A percentile compares a stretch with the other conserved stretches of the same genome.
Evolutionary conservation across 2,329 filamentous ascomycete species (phyloP).

Genomic region (Thielaviopsis punctulata): DNA sequence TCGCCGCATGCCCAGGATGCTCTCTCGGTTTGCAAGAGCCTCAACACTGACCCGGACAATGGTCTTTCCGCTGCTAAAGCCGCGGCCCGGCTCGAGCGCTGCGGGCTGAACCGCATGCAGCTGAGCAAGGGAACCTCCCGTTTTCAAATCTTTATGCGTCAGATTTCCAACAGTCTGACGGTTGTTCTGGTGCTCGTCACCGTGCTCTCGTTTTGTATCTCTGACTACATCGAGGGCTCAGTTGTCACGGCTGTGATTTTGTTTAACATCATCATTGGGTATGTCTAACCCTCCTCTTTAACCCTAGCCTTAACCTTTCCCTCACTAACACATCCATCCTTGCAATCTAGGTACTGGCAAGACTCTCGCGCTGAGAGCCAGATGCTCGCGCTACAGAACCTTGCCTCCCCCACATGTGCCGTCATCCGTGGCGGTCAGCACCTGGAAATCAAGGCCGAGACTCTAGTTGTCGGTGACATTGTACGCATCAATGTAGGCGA

Average conservation of each 20-base stretch:
- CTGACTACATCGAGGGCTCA: slow-evolving; percentile 45
- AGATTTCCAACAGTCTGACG: slow-evolving; percentile 62
- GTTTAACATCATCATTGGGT: slow-evolving; percentile 52
- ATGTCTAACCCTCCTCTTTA: slow-evolving; percentile 16
- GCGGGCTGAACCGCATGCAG: slow-evolving; percentile 57
- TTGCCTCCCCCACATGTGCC: slow-evolving; percentile 42
- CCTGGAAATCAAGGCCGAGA: slow-evolving; percentile 35
- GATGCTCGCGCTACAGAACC: slow-evolving; percentile 40
- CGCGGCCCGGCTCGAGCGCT: slow-evolving; percentile 42
- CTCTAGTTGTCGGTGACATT: slow-evolving; percentile 49
- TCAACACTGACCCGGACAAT: slow-evolving; percentile 32
- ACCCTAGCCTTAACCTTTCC: not conserved
- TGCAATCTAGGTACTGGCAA: slow-evolving; percentile 20
- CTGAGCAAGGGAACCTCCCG: slow-evolving; percentile 53
- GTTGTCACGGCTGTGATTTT: slow-evolving; percentile 47
- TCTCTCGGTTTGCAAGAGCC: slow-evolving; percentile 18
- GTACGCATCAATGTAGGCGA: slow-evolving; percentile 46
- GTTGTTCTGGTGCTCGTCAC: slow-evolving; percentile 60
- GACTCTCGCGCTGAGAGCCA: slow-evolving; percentile 45
- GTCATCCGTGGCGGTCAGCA: slow-evolving; percentile 36
- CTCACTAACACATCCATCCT: not conserved
- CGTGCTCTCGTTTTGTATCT: slow-evolving; percentile 48
- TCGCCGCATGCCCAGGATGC: slow-evolving; percentile 16
- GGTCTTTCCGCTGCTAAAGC: slow-evolving; percentile 48
- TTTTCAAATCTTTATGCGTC: slow-evolving; percentile 60